Conservation (phyloP, 1,284 basidiomycete species). For the Apiotrichum domesticum region DNA sequence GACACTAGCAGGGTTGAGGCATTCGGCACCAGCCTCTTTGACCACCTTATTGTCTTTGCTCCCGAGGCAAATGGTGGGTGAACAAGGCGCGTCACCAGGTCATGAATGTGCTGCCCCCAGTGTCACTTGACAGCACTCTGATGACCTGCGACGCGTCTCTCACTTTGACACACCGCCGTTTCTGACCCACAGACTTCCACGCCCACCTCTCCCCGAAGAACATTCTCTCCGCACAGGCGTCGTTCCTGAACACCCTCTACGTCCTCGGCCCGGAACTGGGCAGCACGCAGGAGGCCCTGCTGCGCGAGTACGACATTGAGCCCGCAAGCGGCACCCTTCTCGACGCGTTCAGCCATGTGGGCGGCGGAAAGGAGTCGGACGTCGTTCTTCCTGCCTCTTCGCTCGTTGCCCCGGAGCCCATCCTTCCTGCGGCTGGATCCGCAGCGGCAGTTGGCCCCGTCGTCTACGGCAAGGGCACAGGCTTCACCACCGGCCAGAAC, state of each 20-base stretch:
- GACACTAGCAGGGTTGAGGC: conserved; percentile 60
- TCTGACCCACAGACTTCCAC: conserved; percentile 3
- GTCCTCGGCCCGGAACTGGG: conserved; percentile 60
- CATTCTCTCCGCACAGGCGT: conserved; percentile 65
- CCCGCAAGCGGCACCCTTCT: conserved; percentile 12
- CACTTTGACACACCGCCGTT: too few species aligned
- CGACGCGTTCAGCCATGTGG: conserved; percentile 48
- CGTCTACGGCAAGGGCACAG: conserved; percentile 13
- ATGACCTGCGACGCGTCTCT: too few species aligned
- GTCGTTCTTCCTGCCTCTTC: conserved; percentile 57
- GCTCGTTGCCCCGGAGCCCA: conserved; percentile 62
- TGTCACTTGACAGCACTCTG: too few species aligned
- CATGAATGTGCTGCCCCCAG: too few species aligned
- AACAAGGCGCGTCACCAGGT: too few species aligned
- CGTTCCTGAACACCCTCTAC: conserved; percentile 74
- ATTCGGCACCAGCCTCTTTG: conserved; percentile 66
- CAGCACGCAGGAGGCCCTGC: conserved; percentile 50
- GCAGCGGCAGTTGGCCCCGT: conserved; percentile 1
- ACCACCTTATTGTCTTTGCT: conserved; percentile 76
- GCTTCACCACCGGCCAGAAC: conserved; percentile 60
- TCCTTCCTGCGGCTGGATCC: conserved; percentile 9
- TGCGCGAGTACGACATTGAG: conserved; percentile 54
- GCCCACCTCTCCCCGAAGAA: conserved; percentile 70
- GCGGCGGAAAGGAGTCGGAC: conserved; percentile 5
- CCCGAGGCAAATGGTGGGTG: conserved; percentile 70